These are phyloP conservation scores for Camellia lanceoleosa DNA, from an alignment of 148 eudicot species.

Conservation along the genomic window DNA sequence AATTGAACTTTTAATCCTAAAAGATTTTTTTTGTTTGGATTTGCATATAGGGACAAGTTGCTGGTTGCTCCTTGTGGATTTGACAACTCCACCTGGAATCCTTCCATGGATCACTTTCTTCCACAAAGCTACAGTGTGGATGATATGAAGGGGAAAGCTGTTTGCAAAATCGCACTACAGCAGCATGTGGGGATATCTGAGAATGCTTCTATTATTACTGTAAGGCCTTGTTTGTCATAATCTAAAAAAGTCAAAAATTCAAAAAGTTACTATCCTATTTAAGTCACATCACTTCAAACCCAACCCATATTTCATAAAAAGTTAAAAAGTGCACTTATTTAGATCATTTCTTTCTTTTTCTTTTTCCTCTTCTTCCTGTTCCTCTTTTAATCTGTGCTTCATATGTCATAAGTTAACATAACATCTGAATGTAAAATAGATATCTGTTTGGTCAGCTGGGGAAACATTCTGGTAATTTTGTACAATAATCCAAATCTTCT, in stretches of 20 bases:
- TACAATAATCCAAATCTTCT: too few species aligned
- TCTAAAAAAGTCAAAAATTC: too few species aligned
- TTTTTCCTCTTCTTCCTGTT: not conserved
- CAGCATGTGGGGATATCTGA: slow-evolving; percentile 35
- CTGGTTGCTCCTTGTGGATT: slow-evolving; percentile 52
- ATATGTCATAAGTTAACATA: not conserved
- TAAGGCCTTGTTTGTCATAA: slow-evolving; percentile 24
- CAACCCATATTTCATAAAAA: too few species aligned
- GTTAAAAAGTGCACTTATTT: too few species aligned
- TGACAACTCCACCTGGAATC: slow-evolving; percentile 56
- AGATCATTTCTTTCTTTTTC: not conserved
- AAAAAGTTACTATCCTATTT: too few species aligned
- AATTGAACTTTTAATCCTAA: not conserved
- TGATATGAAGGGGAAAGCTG: slow-evolving; percentile 56
- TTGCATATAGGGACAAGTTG: slow-evolving; percentile 50
- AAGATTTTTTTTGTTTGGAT: slow-evolving; percentile 8
- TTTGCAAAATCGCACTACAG: slow-evolving; percentile 54
- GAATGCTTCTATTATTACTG: slow-evolving; percentile 38
- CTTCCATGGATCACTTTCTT: slow-evolving; percentile 46
- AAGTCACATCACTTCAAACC: too few species aligned
- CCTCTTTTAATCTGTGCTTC: not conserved
- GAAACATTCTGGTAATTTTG: slow-evolving; percentile 1
- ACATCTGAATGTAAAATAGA: not conserved
- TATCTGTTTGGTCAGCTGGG: slow-evolving; percentile 3
- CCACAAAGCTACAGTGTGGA: slow-evolving; percentile 43